Evolutionary conservation across 1,139 yeast genomes (phyloP), one percentile per base, ranked within the genome.

Genomic region (Torulaspora globosa): DNA sequence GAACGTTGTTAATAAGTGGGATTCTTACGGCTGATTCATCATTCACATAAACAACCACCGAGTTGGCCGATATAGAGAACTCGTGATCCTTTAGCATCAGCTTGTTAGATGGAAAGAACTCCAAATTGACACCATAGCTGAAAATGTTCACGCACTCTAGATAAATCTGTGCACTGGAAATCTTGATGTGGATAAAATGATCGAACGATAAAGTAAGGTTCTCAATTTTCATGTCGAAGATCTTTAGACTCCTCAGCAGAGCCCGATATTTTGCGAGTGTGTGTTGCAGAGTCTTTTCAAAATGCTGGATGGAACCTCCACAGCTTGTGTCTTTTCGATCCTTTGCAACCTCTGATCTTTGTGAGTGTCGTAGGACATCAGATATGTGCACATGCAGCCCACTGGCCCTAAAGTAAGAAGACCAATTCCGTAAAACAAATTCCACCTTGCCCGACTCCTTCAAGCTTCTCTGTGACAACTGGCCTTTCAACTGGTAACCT

Each of bases 191-290:
- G 16, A 53, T 44, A 7, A 53, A 31, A 14, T 50, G 29, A 5
- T 49, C 41, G 24, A 55, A 52, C 1, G 49, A 43, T 3, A 62
- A 21, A 10, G 40, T 45, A 3, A 64, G 35, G 36, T 62, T 60
- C 44, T 63, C 67, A 7, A 65, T 41, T 36, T 63, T 60, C 1
- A 63, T 40, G 43, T 63, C 67, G 18, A 62, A 33, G 5, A 57
- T 46, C 21, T 55, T 54, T 9, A 61, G 23, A 11, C 49, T 46
- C 36, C 47, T 50, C 10, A 59, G 36, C 9, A 39, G 36, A 6
- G 40, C 43, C 26, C 42, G 41, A 29, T 47, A 49, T 21, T 35
- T 38, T 16, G 10, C 8, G 6, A 49, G 21, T 2, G 29, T 24
- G 6, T 21, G 36, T 9, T 41, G 43, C 14, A 50, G 16, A 7